Evolutionary conservation across 139 green algal genomes (phyloP).

Genomic region (Chlamydomonas sphaeroides): DNA sequence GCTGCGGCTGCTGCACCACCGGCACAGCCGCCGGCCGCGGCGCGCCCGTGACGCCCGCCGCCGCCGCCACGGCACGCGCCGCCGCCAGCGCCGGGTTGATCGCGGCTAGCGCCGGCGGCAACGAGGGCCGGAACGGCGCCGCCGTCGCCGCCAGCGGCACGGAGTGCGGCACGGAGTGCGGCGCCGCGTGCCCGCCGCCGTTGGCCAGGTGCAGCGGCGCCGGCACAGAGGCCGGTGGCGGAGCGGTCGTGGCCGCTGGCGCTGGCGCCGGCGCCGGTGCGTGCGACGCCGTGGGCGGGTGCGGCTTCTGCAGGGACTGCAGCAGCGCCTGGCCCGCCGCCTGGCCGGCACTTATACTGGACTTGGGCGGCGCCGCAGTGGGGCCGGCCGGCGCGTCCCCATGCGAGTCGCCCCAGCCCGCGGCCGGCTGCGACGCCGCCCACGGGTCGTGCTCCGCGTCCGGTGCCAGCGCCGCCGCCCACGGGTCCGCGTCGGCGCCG

Average conservation of each 20-base stretch:
- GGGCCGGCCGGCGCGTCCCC: too few species aligned
- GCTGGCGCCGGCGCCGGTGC: too few species aligned
- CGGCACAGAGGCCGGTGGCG: neutral
- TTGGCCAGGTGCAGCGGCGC: neutral
- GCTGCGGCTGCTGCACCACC: too few species aligned
- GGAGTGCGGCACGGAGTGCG: too few species aligned
- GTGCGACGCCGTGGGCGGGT: neutral
- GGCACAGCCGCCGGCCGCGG: too few species aligned
- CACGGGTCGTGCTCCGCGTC: neutral
- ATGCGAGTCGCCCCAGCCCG: neutral
- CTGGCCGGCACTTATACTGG: neutral
- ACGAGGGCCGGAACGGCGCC: neutral
- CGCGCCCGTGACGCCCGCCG: neutral
- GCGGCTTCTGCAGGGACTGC: slow-evolving; percentile 16
- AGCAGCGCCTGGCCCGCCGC: neutral
- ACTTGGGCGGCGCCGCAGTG: too few species aligned
- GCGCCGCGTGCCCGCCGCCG: neutral
- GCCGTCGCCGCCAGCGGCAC: neutral
- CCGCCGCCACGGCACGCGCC: slow-evolving; percentile 16
- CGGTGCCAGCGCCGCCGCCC: neutral
- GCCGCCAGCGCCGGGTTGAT: slow-evolving; percentile 5
- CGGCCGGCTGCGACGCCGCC: neutral
- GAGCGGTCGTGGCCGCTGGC: too few species aligned
- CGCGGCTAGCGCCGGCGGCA: slow-evolving; percentile 1
- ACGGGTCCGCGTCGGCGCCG: neutral